phyloP scores from a whole-genome alignment of 768 basidiomycete species.

The Nidularia pulvinata region DNA sequence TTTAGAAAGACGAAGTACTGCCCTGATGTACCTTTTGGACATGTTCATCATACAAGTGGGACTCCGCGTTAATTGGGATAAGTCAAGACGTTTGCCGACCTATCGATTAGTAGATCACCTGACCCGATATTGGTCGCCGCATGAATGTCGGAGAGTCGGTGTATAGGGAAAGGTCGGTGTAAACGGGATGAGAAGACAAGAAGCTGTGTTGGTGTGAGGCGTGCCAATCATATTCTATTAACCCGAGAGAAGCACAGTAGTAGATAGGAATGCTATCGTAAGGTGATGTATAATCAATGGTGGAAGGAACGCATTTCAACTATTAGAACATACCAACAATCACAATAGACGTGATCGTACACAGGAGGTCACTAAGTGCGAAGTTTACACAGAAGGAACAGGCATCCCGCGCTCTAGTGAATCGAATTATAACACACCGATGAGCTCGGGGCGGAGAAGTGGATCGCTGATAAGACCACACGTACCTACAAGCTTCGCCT shows the following conservation, averaged over 20 bases:
- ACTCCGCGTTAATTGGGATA: background rate
- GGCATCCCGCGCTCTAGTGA: background rate
- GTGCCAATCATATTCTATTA: background rate
- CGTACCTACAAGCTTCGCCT: slow-evolving; percentile 31
- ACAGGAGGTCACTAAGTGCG: background rate
- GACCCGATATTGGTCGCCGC: background rate
- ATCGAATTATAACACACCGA: background rate
- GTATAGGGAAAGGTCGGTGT: too few species aligned
- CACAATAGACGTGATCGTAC: background rate
- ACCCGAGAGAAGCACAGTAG: background rate
- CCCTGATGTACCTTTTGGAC: too few species aligned
- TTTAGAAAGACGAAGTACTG: too few species aligned
- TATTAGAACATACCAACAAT: too few species aligned
- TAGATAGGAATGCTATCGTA: too few species aligned
- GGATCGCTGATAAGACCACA: background rate
- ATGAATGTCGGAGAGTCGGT: background rate
- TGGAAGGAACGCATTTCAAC: too few species aligned
- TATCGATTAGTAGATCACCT: background rate
- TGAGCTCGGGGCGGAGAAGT: too few species aligned
- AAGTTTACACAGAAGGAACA: background rate
- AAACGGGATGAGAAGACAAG: too few species aligned
- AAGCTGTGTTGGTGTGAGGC: too few species aligned
- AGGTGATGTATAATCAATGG: too few species aligned
- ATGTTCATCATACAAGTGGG: background rate
- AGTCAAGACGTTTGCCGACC: background rate